These are phyloP conservation scores for Scheffersomyces lignicola DNA, from an alignment of 1,139 yeast species.

Conservation along the genomic window DNA sequence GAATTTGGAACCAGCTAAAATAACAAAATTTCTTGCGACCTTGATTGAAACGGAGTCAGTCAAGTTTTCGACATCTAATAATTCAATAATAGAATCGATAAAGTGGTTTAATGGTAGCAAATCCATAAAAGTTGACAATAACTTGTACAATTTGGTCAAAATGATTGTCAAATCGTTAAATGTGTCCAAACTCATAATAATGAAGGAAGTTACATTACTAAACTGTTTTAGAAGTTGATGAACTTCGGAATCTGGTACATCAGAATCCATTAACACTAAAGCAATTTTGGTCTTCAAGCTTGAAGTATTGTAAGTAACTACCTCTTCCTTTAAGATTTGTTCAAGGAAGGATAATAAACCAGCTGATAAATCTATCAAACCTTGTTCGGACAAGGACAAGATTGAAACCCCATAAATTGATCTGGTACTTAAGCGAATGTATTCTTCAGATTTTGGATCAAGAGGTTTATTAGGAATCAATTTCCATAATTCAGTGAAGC, in stretches of 20 bases:
- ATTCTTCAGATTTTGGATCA: conserved; percentile 39
- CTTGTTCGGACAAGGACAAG: conserved; percentile 50
- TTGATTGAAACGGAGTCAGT: conserved; percentile 33
- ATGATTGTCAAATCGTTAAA: conserved; percentile 24
- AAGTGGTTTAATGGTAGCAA: conserved; percentile 76
- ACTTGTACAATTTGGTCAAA: conserved; percentile 33
- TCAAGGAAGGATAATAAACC: conserved; percentile 50
- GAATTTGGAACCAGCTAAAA: conserved; percentile 67
- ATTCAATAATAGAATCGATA: conserved; percentile 60
- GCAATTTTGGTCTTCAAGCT: conserved; percentile 60
- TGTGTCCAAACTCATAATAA: conserved; percentile 36
- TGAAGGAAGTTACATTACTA: conserved; percentile 40
- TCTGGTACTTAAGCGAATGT: conserved; percentile 45
- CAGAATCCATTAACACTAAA: conserved; percentile 51
- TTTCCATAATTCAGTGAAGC: conserved; percentile 58
- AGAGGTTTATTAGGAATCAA: conserved; percentile 42
- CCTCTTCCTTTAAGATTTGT: conserved; percentile 10
- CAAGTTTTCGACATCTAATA: conserved; percentile 49
- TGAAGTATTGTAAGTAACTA: conserved; percentile 31
- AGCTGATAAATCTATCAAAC: conserved; percentile 49
- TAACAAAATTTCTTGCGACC: conserved; percentile 54
- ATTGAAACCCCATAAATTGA: conserved; percentile 67
- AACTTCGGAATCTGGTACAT: conserved; percentile 27
- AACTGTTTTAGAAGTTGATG: conserved; percentile 39
- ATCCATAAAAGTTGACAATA: conserved; percentile 63